Evolutionary conservation across 441 rosid species (phyloP), one percentile per base, ranked within the genome.

Genomic region (Rhodomyrtus psidioides): DNA sequence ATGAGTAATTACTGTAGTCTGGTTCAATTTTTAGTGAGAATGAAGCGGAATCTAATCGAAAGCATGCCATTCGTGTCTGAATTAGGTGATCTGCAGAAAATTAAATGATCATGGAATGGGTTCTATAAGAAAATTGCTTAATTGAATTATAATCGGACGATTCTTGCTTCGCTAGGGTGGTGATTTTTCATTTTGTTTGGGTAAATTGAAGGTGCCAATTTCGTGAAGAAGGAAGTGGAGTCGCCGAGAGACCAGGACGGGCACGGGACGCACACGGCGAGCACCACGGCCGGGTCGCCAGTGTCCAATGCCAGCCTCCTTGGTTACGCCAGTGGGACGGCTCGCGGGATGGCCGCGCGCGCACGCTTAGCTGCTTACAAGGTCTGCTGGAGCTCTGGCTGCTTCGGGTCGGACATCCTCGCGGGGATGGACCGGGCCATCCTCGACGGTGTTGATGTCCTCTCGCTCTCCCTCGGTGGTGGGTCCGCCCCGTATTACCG

Each of bases 371-470:
- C 99, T 0, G 49, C 93, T 21, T 96, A 96, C 91, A 96, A 96
- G 87, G 97, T 95, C 70, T 96, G 99, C 88, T 96, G 99, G 99
- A 90, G 44, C 54, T 81, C 89, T 0, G 98, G 98, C 6, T 96
- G 99, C 86, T 94, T 95, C 42, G 97, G 94, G 81, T 93, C 99
- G 14, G 98, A 96, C 82, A 95, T 96, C 59, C 92, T 96, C 6
- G 99, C 99, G 1, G 98, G 93, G 19, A 94, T 96, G 92, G 99
- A 96, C 87, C 91, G 86, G 57, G 98, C 99, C 5, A 95, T 96
- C 27, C 58, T 53, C 1, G 98, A 96, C 39, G 98, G 98, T 6
- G 98, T 95, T 2, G 94, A 96, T 53, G 96, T 96, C 2, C 92
- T 96, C 23, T 96, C 99, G 1, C 86, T 96, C 51, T 96, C 99